Base-by-base conservation (phyloP, 495 filamentous ascomycete genomes). In the Penicillium antarcticum region DNA sequence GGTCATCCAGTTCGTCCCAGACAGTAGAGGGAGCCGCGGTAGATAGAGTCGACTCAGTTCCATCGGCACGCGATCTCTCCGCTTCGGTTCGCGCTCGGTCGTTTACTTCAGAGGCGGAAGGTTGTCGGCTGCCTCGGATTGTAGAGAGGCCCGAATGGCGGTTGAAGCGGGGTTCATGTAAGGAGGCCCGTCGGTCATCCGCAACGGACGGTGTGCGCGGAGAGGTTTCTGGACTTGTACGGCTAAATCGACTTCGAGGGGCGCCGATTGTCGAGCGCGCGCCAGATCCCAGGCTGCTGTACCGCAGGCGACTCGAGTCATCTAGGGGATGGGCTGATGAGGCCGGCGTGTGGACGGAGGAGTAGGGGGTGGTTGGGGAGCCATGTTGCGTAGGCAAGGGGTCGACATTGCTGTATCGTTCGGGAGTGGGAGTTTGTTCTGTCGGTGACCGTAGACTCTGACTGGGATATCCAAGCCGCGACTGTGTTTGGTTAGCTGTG, bases 1-100 rank as follows among this genome's bases (percentile, higher is more conserved):
- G 72, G 46, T 97, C 95, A 57, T 98, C 94, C 16, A 98, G 71
- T 68, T 98, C 94, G 66, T 98, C 94, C 95, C 95, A 98, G 9
- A 98, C 89, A 1, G 89, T 95, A 2, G 94, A 95, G 17, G 91
- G 87, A 8, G 91, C 90, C 2, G 84, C 91, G 0, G 88, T 90
- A 0, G 94, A 97, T 18, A 85, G 74, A 0, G 88, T 91, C 0
- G 92, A 96, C 52, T 89, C 88, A 2, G 89, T 91, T 29, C 81
- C 82, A 55, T 87, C 81, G 4, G 67, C 69, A 41, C 72, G 70
- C 17, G 76, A 45, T 42, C 77, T 83, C 44, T 86, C 84, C 8
- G 75, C 65, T 8, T 73, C 74, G 21, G 55, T 51, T 18, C 54
- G 67, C 18, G 57, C 55, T 37, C 69, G 69, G 35, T 76, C 72